Conservation (phyloP, 2,329 filamentous ascomycete species). For the Trichocomaceae sp. region DNA sequence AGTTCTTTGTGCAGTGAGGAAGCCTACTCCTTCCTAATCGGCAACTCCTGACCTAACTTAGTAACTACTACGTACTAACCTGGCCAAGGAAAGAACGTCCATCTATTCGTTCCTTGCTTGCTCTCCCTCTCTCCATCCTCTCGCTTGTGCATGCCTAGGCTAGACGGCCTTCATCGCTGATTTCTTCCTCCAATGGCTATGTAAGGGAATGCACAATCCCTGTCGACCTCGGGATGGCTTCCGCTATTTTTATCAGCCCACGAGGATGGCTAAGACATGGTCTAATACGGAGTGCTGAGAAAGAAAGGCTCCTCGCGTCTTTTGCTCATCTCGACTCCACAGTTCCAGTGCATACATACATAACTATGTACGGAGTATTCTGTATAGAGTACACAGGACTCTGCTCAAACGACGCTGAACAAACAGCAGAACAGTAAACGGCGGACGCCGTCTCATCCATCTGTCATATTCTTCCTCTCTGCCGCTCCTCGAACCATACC, state of each 20-base stretch:
- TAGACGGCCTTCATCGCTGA: neutral
- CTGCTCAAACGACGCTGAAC: neutral
- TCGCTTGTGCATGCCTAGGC: neutral
- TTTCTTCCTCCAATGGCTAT: neutral
- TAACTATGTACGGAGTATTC: no score
- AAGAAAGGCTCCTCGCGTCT: neutral
- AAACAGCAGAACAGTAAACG: neutral
- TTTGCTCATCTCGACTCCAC: neutral
- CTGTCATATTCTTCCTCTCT: neutral
- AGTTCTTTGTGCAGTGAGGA: no score
- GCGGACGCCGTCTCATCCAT: no score
- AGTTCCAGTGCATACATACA: neutral
- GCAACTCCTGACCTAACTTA: neutral
- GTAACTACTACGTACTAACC: no score
- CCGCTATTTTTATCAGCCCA: constrained; percentile 9
- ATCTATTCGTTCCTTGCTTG: neutral
- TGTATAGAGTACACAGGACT: neutral
- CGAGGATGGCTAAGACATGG: neutral
- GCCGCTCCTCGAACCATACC: neutral
- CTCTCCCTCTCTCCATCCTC: neutral
- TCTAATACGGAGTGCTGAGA: neutral
- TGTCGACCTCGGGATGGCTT: neutral
- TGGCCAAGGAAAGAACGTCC: neutral
- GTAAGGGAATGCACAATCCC: neutral
- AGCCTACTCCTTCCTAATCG: neutral